Base-by-base conservation (phyloP, 2,329 filamentous ascomycete genomes). In the Calycina marina region DNA sequence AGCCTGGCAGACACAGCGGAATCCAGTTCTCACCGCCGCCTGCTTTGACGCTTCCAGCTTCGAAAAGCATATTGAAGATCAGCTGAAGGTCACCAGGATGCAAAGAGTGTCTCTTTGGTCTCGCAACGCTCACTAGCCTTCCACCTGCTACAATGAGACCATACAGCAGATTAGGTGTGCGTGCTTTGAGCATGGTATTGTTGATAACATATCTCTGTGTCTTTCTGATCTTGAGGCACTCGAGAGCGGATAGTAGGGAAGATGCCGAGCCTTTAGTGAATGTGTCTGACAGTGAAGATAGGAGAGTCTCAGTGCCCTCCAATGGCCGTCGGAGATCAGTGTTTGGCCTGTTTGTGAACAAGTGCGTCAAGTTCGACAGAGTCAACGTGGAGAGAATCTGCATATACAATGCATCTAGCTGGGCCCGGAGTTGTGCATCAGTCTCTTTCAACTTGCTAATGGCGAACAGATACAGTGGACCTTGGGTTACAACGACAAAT, bases 31-130 rank as follows among this genome's bases (percentile, higher is more conserved):
- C 90, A 17, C 88, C 90, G 13, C 88, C 90, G 4, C 82, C 86
- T 13, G 84, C 79, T 52, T 90, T 88, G 52, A 98, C 79, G 26
- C 83, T 80, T 30, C 84, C 83, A 2, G 88, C 90, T 58, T 93
- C 86, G 48, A 98, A 98, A 2, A 98, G 72, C 92, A 98, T 98
- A 52, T 96, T 96, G 65, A 98, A 98, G 39, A 98, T 86, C 28
- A 98, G 69, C 50, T 94, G 88, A 14, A 98, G 65, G 52, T 98
- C 90, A 41, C 86, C 88, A 0, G 92, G 90, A 47, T 98, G 92
- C 2, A 98, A 65, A 1, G 86, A 94, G 55, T 98, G 90, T 36
- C 90, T 83, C 45, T 92, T 86, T 4, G 92, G 92, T 22, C 90
- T 69, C 11, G 96, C 80, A 22, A 98, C 92, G 51, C 86, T 94